These are phyloP conservation scores for Fusarium nisikadoi DNA, from an alignment of 2,329 filamentous ascomycete species.

Conservation along the genomic window DNA sequence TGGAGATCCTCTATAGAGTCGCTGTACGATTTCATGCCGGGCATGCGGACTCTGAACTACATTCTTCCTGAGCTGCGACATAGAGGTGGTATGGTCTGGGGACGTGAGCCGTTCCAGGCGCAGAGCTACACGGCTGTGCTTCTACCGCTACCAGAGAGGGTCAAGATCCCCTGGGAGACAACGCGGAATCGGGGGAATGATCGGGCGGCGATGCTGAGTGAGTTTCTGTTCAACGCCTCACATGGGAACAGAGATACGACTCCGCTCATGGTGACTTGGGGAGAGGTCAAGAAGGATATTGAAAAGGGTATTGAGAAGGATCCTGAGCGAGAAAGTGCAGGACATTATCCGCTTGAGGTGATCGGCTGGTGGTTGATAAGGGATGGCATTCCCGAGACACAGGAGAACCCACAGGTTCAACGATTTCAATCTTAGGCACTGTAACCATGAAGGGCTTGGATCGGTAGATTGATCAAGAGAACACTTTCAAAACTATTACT, in stretches of 20 bases:
- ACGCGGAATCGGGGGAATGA: conserved; percentile 10
- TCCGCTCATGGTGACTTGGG: conserved; percentile 29
- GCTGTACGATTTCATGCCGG: conserved; percentile 41
- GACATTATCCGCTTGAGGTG: neutral
- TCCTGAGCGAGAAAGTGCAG: neutral
- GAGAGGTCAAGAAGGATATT: conserved; percentile 30
- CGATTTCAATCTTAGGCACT: neutral
- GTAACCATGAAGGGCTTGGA: neutral
- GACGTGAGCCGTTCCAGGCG: conserved; percentile 43
- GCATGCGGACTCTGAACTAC: conserved; percentile 40
- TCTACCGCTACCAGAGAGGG: conserved; percentile 29
- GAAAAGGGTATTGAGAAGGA: conserved; percentile 16
- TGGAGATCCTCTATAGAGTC: conserved; percentile 37
- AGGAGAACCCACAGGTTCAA: conserved; percentile 11
- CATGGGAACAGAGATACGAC: neutral
- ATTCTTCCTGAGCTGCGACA: conserved; percentile 43
- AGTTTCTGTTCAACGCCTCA: neutral
- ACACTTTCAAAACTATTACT: neutral
- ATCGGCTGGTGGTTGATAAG: conserved; percentile 7
- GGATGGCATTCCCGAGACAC: conserved; percentile 5
- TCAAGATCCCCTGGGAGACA: conserved; percentile 43
- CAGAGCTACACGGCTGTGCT: conserved; percentile 31
- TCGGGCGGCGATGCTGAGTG: neutral
- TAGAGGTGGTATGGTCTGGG: conserved; percentile 42
- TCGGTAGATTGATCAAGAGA: neutral